Percentiles rank a stretch among this genome's conserved stretches.
These are phyloP conservation scores for Colletotrichum salicis DNA, from an alignment of 2,329 filamentous ascomycete species.

Conservation along the genomic window DNA sequence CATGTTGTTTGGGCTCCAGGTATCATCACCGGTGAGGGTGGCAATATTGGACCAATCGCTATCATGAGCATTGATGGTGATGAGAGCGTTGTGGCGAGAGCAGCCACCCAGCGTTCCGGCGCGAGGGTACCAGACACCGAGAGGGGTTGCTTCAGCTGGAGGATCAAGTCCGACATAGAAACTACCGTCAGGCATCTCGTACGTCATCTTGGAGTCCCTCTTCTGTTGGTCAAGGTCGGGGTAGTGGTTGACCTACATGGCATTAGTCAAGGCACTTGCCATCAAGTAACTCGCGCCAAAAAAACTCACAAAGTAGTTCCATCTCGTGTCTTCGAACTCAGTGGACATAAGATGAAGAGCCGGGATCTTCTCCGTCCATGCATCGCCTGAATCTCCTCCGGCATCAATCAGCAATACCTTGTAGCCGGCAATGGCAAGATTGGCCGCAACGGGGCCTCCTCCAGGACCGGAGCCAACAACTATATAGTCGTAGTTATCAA, in stretches of 20 bases:
- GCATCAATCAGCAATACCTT: constrained; percentile 67
- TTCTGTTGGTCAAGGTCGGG: constrained; percentile 57
- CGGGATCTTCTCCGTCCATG: constrained; percentile 23
- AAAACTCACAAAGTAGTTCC: constrained; percentile 21
- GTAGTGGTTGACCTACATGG: constrained; percentile 67
- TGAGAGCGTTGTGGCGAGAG: constrained; percentile 69
- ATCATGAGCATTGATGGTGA: constrained; percentile 67
- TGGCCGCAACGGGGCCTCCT: constrained; percentile 63
- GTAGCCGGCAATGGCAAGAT: constrained; percentile 65
- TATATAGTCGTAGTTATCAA: constrained; percentile 62
- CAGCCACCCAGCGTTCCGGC: constrained; percentile 59
- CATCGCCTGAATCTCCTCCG: constrained; percentile 61
- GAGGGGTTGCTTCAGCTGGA: constrained; percentile 37
- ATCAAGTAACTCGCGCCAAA: background rate
- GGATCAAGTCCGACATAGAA: constrained; percentile 42
- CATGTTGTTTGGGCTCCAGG: constrained; percentile 69
- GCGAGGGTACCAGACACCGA: constrained; percentile 52
- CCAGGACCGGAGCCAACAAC: constrained; percentile 67
- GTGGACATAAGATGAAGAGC: constrained; percentile 33
- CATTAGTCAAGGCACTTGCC: background rate
- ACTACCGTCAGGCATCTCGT: constrained; percentile 47
- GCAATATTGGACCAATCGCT: constrained; percentile 70
- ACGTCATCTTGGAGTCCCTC: constrained; percentile 61
- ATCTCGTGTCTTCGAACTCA: constrained; percentile 29
- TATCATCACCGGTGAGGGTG: constrained; percentile 66